phyloP scores from a whole-genome alignment of 148 eudicot species.

The Dianthus caryophyllus region DNA sequence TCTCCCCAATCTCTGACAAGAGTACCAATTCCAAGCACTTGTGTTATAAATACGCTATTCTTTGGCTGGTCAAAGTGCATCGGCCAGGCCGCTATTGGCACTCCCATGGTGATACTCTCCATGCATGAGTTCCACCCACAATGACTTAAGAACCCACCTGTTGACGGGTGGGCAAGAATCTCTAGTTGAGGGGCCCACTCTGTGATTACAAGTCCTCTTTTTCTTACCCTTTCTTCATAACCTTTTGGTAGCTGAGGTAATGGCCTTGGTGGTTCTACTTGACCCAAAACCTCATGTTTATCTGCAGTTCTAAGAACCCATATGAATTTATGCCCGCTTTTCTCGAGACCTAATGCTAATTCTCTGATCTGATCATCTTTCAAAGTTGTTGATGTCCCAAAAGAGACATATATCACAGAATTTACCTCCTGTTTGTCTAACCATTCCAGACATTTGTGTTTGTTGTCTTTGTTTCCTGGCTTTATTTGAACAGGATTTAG shows the following conservation, averaged over 20 bases:
- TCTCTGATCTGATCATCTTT: conserved; percentile 42
- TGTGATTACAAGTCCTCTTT: conserved; percentile 38
- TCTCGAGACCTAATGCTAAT: conserved; percentile 55
- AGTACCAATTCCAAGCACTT: conserved; percentile 31
- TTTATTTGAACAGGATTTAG: conserved; percentile 22
- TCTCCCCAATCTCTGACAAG: conserved; percentile 36
- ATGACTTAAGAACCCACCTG: conserved; percentile 59
- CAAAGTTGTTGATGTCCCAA: conserved; percentile 52
- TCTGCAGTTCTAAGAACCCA: conserved; percentile 50
- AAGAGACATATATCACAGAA: conserved; percentile 61
- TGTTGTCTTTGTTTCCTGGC: background rate
- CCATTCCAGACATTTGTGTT: conserved; percentile 43
- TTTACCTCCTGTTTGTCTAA: conserved; percentile 44
- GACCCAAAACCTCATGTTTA: conserved; percentile 8
- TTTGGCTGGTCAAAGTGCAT: conserved; percentile 68
- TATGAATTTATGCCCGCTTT: conserved; percentile 48
- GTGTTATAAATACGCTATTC: conserved; percentile 35
- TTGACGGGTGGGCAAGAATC: conserved; percentile 47
- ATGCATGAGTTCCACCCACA: conserved; percentile 81
- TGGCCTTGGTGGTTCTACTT: conserved; percentile 20
- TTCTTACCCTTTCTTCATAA: conserved; percentile 44
- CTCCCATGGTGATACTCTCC: conserved; percentile 64
- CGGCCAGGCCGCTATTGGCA: conserved; percentile 59
- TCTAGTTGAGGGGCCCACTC: conserved; percentile 74
- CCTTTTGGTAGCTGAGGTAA: conserved; percentile 46